Evolutionary conservation across 2,329 filamentous ascomycete species (phyloP), one percentile per base, ranked within the genome.

Genomic region (Pseudogymnoascus sp.): DNA sequence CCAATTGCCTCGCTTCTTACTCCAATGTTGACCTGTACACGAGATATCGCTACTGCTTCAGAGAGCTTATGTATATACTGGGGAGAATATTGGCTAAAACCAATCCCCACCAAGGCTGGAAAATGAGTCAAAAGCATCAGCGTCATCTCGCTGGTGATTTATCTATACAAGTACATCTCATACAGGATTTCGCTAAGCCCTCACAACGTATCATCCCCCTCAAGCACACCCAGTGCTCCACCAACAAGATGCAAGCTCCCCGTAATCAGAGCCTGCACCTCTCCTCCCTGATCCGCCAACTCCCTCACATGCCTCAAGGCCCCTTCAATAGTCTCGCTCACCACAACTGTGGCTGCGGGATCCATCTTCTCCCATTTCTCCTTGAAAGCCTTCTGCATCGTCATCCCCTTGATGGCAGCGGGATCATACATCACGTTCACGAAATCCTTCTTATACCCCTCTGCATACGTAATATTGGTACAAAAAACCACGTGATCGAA

Each of bases 181-280:
- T 28, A 48, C 7, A 2, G 21, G 1, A 45, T 26, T 26, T 28
- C 21, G 28, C 19, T 15, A 45, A 18, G 5, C 9, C n/a, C 1
- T 52, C 26, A 52, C 23, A 52, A 52, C 6, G 41, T 26, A 52
- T 52, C 41, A 12, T 18, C 30, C 9, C 55, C 55, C 30, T 88
- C 89, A 61, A 95, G 72, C 0, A 88, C 84, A 70, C 88, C 85
- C 58, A 95, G 75, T 48, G 91, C 76, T 9, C 88, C 89, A 6
- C 91, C 90, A 0, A 92, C 90, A 37, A 96, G 78, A 76, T 95
- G 88, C 68, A 95, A 74, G 71, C 90, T 95, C 2, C 91, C 91
- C 12, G 91, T 95, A 8, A 90, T 85, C 59, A 96, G 74, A 0
- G 86, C 82, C 70, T 84, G 82, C 13, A 83, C 76, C 57, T 77